Percentiles rank a stretch among this genome's conserved stretches.
Evolutionary conservation across 306 rosid species (phyloP).

Genomic region (Coriaria nepalensis): DNA sequence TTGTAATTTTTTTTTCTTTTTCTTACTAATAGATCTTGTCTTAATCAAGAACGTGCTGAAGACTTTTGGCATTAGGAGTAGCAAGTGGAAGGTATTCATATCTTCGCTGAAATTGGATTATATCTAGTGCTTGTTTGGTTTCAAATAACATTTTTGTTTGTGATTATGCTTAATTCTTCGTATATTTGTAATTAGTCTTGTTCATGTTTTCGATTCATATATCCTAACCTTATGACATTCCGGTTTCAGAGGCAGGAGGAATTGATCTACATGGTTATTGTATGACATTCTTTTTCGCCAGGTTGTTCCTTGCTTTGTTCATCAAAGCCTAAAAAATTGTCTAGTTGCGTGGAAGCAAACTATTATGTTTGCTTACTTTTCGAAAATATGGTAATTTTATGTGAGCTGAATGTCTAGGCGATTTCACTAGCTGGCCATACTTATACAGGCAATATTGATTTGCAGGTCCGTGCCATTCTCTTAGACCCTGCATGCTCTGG

Average conservation of each 20-base stretch:
- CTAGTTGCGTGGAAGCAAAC: not conserved
- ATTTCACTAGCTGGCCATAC: constrained; percentile 31
- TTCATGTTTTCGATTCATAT: not conserved
- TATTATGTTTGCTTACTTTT: not conserved
- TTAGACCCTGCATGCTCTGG: constrained; percentile 93
- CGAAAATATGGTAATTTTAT: constrained; percentile 2
- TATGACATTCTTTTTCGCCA: constrained; percentile 87
- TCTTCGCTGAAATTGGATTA: constrained; percentile 1
- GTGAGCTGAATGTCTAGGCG: constrained; percentile 23
- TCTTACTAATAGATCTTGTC: constrained; percentile 47
- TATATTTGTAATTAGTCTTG: not conserved
- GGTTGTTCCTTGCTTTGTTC: constrained; percentile 23
- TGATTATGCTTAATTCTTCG: not conserved
- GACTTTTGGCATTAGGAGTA: constrained; percentile 32
- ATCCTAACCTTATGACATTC: not conserved
- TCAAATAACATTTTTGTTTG: too few relatives aligned
- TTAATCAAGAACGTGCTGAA: constrained; percentile 54
- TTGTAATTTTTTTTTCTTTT: not conserved
- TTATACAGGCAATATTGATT: not conserved
- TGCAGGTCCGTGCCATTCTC: constrained; percentile 67
- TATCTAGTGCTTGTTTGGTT: too few relatives aligned
- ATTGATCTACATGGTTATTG: constrained; percentile 48
- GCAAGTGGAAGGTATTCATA: constrained; percentile 71
- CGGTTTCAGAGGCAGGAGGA: constrained; percentile 60
- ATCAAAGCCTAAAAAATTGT: not conserved